Evolutionary conservation across 345 rosid species (phyloP), one percentile per base, ranked within the genome.

Genomic region (Trapa incisa): DNA sequence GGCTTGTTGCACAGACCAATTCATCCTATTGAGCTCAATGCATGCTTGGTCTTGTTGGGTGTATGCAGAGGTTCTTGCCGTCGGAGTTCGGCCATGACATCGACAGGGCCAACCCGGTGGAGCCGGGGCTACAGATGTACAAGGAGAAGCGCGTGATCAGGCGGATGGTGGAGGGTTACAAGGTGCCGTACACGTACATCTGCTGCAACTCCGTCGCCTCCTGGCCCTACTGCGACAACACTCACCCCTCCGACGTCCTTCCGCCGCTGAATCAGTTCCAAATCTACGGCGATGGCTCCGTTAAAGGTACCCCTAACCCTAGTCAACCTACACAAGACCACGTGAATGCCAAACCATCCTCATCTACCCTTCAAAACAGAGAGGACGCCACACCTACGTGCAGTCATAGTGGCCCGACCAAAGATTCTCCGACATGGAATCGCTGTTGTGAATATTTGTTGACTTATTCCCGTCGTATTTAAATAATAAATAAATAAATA

Each of bases 11-110:
- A 22, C 29, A 22, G 29, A 22, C 29, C 29, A 22, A 22, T 22
- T 22, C 29, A 22, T 22, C 29, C 29, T 22, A 22, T 22, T 22
- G 29, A 22, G 29, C 29, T 22, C 29, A 22, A 22, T 22, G 29
- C 29, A 22, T 22, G 29, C 29, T 22, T 22, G 29, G 29, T 22
- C 29, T 22, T 22, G 29, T 22, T 22, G 29, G 29, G 29, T 22
- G 29, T 42, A 8, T 4, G 73, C 80, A 88, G 95, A 82, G 89
- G 48, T 88, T 85, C 53, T 72, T 86, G 76, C 91, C 95, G 0
- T 88, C 95, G 0, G 95, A 88, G 54, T 88, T 88, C 9, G 95
- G 95, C 15, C 95, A 88, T 60, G 95, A 86, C 32, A 84, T 88
- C 61, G 82, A 76, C 50, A 72, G 87, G 68, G 79, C 95, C 6